These are phyloP conservation scores for Hymenoscyphus occultus DNA, from an alignment of 2,329 filamentous ascomycete genomes.

Conservation along the genomic window DNA sequence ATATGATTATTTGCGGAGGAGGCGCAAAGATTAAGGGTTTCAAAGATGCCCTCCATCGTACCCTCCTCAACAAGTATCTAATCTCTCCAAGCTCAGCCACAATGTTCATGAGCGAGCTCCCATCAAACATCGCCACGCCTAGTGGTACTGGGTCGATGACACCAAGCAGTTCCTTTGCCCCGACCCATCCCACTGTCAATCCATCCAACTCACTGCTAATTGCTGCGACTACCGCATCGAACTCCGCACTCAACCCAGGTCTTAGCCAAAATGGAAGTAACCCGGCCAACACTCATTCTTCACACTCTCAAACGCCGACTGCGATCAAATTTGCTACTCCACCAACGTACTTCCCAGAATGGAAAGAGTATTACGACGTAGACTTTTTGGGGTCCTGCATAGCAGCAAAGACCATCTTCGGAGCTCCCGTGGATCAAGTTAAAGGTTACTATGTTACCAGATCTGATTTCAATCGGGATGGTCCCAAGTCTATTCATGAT, in stretches of 20 bases:
- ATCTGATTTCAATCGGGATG: slow-evolving; percentile 39
- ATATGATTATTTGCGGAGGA: slow-evolving; percentile 86
- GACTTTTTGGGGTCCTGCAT: slow-evolving; percentile 70
- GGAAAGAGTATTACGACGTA: slow-evolving; percentile 55
- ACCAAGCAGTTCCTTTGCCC: slow-evolving; percentile 54
- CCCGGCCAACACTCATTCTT: slow-evolving; percentile 53
- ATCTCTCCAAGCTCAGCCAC: slow-evolving; percentile 90
- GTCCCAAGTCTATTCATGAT: slow-evolving; percentile 37
- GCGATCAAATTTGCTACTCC: slow-evolving; percentile 63
- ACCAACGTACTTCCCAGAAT: slow-evolving; percentile 72
- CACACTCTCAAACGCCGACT: slow-evolving; percentile 66
- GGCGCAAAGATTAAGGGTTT: slow-evolving; percentile 73
- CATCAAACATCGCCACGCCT: slow-evolving; percentile 89
- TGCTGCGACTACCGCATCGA: slow-evolving; percentile 73
- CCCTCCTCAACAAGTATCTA: slow-evolving; percentile 76
- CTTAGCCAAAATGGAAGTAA: slow-evolving; percentile 35
- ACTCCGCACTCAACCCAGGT: slow-evolving; percentile 37
- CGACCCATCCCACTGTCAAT: slow-evolving; percentile 49
- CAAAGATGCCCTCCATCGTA: slow-evolving; percentile 81
- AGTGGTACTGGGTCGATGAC: slow-evolving; percentile 89
- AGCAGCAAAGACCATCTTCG: slow-evolving; percentile 68
- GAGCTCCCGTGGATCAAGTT: slow-evolving; percentile 57
- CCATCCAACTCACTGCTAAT: slow-evolving; percentile 88
- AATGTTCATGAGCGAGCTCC: slow-evolving; percentile 95
- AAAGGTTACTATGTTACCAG: slow-evolving; percentile 66